Evolutionary conservation across 352 stramenopile genomes (phyloP).

Genomic region (Plasmopara halstedii): DNA sequence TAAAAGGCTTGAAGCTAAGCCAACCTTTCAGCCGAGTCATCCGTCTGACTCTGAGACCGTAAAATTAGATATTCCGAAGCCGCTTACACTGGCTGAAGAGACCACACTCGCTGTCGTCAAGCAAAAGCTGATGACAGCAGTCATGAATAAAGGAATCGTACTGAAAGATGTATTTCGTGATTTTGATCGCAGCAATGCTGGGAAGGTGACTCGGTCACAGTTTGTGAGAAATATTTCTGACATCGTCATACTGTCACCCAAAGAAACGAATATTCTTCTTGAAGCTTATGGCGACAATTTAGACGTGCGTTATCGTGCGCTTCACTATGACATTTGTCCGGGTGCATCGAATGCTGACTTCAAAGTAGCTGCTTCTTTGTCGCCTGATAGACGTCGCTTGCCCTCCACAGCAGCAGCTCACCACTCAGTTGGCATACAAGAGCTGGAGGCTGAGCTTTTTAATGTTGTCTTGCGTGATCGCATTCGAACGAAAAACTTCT

Average conservation of each 20-base stretch:
- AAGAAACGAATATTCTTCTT: constrained; percentile 50
- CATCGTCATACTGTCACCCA: constrained; percentile 40
- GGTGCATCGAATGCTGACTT: constrained; percentile 23
- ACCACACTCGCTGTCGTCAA: constrained; percentile 31
- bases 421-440: constrained; percentile 25
- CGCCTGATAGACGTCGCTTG: constrained; percentile 48
- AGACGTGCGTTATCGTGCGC: constrained; percentile 68
- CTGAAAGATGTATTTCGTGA: constrained; percentile 84
- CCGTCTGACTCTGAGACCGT: constrained; percentile 18
- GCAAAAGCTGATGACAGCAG: constrained; percentile 46
- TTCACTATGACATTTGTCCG: constrained; percentile 66
- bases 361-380: constrained; percentile 23
- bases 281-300: constrained; percentile 68
- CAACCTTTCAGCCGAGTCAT: constrained; percentile 20
- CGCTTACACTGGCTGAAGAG: constrained; percentile 27
- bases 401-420: constrained; percentile 19
- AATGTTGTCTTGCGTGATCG: constrained; percentile 57
- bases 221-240: constrained; percentile 68
- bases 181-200: constrained; percentile 77
- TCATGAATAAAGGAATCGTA: constrained; percentile 78
- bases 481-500: constrained; percentile 81
- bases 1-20: constrained; percentile 67
- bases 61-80: constrained; percentile 30
- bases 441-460: constrained; percentile 50
- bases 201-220: constrained; percentile 74